These are phyloP conservation scores for Musa balbisiana DNA, from an alignment of 202 grass and related monocot species.

Conservation along the genomic window DNA sequence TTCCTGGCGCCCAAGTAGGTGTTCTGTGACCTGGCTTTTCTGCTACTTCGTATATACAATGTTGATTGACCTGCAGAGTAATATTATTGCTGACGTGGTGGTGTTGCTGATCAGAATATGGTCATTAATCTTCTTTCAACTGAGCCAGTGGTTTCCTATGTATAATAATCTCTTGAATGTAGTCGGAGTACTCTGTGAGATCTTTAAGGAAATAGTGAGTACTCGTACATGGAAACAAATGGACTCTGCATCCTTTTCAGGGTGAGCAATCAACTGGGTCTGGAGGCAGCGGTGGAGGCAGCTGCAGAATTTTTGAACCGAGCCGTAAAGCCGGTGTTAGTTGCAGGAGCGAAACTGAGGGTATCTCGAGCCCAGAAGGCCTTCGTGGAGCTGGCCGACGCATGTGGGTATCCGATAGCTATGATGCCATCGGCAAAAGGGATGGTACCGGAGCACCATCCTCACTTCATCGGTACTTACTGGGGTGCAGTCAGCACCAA, in stretches of 20 bases:
- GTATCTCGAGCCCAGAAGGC: not conserved
- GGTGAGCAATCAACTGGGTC: not conserved
- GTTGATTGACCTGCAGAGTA: too few species aligned
- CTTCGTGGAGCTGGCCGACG: not conserved
- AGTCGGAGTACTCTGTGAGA: too few species aligned
- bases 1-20: too few species aligned
- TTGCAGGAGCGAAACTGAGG: not conserved
- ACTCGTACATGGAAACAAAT: too few species aligned
- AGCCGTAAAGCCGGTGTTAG: not conserved
- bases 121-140: too few species aligned
- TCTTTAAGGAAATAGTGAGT: too few species aligned
- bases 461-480: not conserved
- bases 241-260: not conserved
- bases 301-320: not conserved
- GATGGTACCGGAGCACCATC: not conserved
- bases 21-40: too few species aligned
- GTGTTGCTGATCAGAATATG: too few species aligned
- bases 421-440: not conserved
- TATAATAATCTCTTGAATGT: too few species aligned
- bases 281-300: not conserved
- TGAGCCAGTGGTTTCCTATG: too few species aligned
- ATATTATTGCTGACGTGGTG: too few species aligned
- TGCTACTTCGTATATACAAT: too few species aligned
- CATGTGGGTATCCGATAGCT: not conserved
- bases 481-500: not conserved